A percentile compares a stretch with the other conserved stretches of the same genome.
Conservation (phyloP, 805 yeast genomes). For the Pichia paraexigua region DNA sequence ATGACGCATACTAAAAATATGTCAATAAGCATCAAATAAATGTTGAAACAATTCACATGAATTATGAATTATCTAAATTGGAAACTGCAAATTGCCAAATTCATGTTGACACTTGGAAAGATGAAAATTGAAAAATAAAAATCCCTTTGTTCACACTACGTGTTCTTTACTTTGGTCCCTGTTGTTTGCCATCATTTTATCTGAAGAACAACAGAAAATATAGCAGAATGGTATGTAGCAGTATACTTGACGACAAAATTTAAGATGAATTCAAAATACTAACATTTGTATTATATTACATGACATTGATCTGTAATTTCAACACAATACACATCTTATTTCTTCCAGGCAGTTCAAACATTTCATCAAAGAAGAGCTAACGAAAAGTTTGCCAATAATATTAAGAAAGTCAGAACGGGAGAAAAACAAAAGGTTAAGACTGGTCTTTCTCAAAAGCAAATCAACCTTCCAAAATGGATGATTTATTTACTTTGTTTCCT, state of each 20-base stretch:
- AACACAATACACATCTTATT: neutral
- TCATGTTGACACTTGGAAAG: neutral
- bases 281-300: neutral
- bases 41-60: too few relatives aligned
- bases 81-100: neutral
- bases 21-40: too few relatives aligned
- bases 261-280: neutral
- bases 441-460: neutral
- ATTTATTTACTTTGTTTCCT: conserved; percentile 48
- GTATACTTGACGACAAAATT: neutral
- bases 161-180: neutral
- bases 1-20: neutral
- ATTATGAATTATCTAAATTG: neutral
- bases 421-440: conserved; percentile 10
- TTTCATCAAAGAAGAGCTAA: conserved; percentile 87
- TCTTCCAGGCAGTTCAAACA: conserved; percentile 59
- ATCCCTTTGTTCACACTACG: neutral
- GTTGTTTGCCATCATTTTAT: neutral
- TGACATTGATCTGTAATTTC: neutral
- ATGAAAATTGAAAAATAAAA: neutral
- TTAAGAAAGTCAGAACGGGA: conserved; percentile 36
- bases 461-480: conserved; percentile 50
- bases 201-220: neutral
- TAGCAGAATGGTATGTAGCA: neutral
- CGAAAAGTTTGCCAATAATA: conserved; percentile 66